Conservation (phyloP, 345 rosid genomes). For the Acer campestre region DNA sequence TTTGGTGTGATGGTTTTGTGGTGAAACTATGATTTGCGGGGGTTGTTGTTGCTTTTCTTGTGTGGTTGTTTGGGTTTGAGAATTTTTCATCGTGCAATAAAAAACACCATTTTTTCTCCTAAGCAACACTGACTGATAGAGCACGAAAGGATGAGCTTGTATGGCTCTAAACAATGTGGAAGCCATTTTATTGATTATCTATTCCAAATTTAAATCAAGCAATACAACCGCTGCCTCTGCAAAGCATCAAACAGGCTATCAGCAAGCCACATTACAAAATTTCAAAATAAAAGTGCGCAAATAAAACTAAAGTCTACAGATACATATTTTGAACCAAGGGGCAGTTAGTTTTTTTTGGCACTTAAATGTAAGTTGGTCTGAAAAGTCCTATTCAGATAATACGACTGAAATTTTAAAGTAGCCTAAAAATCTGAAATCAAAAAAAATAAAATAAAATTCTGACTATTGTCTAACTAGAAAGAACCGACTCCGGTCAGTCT, state of each 20-base stretch:
- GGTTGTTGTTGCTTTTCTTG: constrained; percentile 45
- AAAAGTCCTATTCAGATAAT: background rate
- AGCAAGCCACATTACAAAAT: constrained; percentile 13
- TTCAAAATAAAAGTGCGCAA: background rate
- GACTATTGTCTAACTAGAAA: background rate
- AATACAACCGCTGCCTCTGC: constrained; percentile 26
- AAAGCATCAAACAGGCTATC: constrained; percentile 35
- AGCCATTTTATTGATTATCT: constrained; percentile 45
- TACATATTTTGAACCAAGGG: background rate
- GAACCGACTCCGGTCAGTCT: background rate
- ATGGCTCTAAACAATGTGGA: constrained; percentile 56
- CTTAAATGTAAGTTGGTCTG: background rate
- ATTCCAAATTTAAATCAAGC: constrained; percentile 14
- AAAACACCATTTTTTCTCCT: constrained; percentile 44
- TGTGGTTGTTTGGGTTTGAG: constrained; percentile 50
- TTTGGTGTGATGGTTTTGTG: constrained; percentile 41
- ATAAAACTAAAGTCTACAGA: background rate
- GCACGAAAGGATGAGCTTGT: constrained; percentile 50
- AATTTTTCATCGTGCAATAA: constrained; percentile 48
- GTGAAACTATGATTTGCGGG: constrained; percentile 44
- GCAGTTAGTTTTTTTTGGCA: background rate
- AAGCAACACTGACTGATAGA: constrained; percentile 44
- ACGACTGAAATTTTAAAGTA: background rate
- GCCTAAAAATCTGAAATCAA: background rate
- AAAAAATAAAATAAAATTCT: background rate